A percentile compares a stretch with the other conserved stretches of the same genome.
Evolutionary conservation across 495 filamentous ascomycete genomes (phyloP).

Genomic region (Evernia prunastri): DNA sequence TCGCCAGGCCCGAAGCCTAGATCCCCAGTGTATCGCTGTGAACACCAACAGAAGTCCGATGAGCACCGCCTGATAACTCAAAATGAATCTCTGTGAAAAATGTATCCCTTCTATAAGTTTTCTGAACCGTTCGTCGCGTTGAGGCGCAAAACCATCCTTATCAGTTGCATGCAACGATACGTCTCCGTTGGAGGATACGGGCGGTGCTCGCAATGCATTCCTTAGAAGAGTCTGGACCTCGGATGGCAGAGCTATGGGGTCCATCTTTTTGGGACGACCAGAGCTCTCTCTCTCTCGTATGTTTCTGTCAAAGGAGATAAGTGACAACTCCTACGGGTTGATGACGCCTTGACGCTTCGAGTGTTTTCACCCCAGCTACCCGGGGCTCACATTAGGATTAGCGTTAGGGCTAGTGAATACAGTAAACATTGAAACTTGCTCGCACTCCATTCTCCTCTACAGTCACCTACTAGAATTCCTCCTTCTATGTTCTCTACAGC

Average conservation of each 20-base stretch:
- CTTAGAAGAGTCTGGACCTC: slow-evolving; percentile 1
- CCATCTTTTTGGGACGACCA: neutral
- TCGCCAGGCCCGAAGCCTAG: slow-evolving; percentile 8
- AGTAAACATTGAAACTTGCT: neutral
- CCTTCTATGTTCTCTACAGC: neutral
- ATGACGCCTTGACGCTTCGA: neutral
- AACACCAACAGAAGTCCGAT: slow-evolving; percentile 11
- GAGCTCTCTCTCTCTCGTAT: neutral
- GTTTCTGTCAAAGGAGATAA: neutral
- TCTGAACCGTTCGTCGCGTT: slow-evolving; percentile 10
- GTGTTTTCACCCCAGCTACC: neutral
- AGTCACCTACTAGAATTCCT: neutral
- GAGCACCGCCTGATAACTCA: slow-evolving; percentile 19
- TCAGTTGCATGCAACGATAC: neutral
- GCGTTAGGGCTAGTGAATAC: neutral
- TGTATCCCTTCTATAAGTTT: slow-evolving; percentile 16
- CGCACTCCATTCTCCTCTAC: too few species aligned
- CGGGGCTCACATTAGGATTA: neutral
- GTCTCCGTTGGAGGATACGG: neutral
- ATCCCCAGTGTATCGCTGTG: slow-evolving; percentile 11
- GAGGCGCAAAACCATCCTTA: slow-evolving; percentile 10
- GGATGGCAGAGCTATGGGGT: neutral
- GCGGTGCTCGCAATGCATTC: neutral
- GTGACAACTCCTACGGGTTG: neutral
- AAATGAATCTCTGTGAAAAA: slow-evolving; percentile 17